Conservation (phyloP, 441 rosid genomes). For the Brassica hybrid region DNA sequence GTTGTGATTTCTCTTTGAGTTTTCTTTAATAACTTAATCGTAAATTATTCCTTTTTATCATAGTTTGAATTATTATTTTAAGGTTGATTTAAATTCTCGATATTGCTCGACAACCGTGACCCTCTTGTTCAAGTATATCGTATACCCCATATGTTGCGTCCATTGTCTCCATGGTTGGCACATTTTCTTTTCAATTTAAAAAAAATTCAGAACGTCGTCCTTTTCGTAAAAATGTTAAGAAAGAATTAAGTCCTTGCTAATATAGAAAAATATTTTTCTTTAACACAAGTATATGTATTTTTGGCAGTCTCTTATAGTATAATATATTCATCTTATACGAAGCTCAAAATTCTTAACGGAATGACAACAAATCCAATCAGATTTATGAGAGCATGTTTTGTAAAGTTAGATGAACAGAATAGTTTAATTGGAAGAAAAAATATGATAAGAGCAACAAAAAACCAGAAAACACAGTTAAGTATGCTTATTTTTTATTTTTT, state of each 20-base stretch:
- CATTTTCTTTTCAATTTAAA: background rate
- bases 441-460: slow-evolving; percentile 14
- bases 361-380: background rate
- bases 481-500: too few relatives aligned
- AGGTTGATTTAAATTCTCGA: slow-evolving; percentile 10
- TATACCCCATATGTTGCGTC: slow-evolving; percentile 29
- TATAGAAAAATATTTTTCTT: background rate
- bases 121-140: slow-evolving; percentile 31
- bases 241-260: background rate
- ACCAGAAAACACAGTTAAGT: slow-evolving; percentile 9
- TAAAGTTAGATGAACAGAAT: background rate
- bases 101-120: slow-evolving; percentile 43
- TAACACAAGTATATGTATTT: background rate
- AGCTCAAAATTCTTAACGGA: slow-evolving; percentile 6
- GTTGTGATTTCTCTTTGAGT: background rate
- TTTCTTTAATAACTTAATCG: background rate
- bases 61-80: slow-evolving; percentile 1
- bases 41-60: too few relatives aligned
- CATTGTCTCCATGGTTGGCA: slow-evolving; percentile 21
- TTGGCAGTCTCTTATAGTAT: background rate
- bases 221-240: background rate
- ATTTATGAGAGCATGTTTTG: background rate
- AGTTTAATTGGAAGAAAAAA: background rate
- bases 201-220: background rate
- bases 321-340: background rate